Conservation (phyloP, 148 eudicot genomes). For the Vaccinium corymbosum region DNA sequence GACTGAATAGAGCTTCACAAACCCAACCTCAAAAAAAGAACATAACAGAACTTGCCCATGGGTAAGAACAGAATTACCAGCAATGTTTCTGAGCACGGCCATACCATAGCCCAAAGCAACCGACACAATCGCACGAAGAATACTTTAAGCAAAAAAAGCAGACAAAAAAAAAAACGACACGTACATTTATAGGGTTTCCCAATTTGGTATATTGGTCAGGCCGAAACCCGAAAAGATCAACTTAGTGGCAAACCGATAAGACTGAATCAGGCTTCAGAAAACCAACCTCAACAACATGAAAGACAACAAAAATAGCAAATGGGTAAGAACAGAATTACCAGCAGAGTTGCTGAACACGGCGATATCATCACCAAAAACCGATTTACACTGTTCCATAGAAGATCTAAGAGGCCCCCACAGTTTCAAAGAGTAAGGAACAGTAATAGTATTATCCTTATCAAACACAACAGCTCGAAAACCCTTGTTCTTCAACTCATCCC, state of each 20-base stretch:
- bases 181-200: background rate
- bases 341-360: conserved; percentile 91
- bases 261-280: background rate
- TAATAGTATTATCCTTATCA: conserved; percentile 87
- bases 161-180: background rate
- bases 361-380: conserved; percentile 67
- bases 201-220: background rate
- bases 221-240: background rate
- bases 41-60: no score
- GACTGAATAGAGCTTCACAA: no score
- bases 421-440: conserved; percentile 59
- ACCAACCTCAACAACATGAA: conserved; percentile 1
- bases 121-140: background rate
- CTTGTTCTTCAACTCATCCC: conserved; percentile 57
- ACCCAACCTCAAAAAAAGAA: no score
- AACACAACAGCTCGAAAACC: conserved; percentile 88
- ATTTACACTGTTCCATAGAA: conserved; percentile 54
- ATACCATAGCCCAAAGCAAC: background rate
- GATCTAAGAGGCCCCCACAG: conserved; percentile 51
- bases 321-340: conserved; percentile 33
- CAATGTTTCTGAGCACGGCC: no score
- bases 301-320: background rate
- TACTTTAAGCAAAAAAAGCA: background rate
- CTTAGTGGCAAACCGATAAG: background rate
- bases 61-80: no score